Evolutionary conservation across 2,329 filamentous ascomycete species (phyloP), one percentile per base, ranked within the genome.

Genomic region (Curvularia sp.): DNA sequence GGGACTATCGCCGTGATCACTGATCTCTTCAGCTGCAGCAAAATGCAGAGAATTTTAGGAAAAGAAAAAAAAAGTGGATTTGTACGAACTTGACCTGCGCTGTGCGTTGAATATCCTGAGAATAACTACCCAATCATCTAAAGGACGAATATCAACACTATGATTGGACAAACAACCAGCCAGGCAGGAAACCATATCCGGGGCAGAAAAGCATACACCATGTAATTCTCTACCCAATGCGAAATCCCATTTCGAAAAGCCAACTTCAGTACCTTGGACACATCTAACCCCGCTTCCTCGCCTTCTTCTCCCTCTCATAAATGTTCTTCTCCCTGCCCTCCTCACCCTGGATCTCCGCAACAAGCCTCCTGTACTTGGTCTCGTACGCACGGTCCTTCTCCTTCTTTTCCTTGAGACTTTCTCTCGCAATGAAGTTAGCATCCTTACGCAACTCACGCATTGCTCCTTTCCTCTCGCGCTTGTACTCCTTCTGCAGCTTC

Each of bases 371-470:
- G 83, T 94, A 96, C 85, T 98, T 98, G 84, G 91, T 91, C 83
- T 98, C 94, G 83, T 99, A 98, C 65, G 91, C 93, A 57, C 86
- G 87, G 82, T 98, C 95, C 81, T 88, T 89, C 81, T 91, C 91
- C 85, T 93, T 97, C 88, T 98, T 98, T 82, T 96, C 85, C 70
- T 87, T 86, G 71, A 99, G 83, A 78, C 91, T 91, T 85, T 97
- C 93, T 67, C 94, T 85, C 33, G 93, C 92, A 81, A 98, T 88
- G 75, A 99, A 98, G 77, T 90, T 92, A 55, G 93, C 91, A 72
- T 99, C 96, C 84, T 97, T 98, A 75, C 95, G 87, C 69, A 99
- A 82, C 80, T 99, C 95, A 68, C 95, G 87, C 83, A 99, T 86
- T 6, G 93, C 94, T 1, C 93, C 94, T 86, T 99, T 99, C 78